Base-by-base conservation (phyloP, 441 rosid species). In the Melastoma candidum region DNA sequence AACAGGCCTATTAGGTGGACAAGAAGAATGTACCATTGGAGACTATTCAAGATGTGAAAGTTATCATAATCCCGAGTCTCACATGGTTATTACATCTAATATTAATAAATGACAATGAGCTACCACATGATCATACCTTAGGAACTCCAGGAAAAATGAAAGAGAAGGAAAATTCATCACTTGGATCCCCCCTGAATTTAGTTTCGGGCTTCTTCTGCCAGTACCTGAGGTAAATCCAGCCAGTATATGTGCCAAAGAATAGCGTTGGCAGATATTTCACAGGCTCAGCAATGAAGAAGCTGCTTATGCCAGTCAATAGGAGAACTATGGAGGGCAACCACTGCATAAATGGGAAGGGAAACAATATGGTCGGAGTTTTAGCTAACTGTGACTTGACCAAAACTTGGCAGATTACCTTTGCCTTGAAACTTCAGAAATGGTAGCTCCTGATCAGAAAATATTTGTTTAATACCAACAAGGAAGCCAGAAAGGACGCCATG, bases 211-310 rank as follows among this genome's bases (percentile, higher is more conserved):
- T 89, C 74, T 69, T 81, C 68, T 89, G 99, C 25, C 82, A 64
- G 71, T 81, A 89, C 68, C 99, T 83, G 60, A 89, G 85, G 79
- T 89, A 93, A 68, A 93, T 66, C 97, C 99, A 93, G 53, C 97
- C 84, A 60, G 68, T 64, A 63, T 89, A 87, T 50, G 96, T 84
- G 53, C 99, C 99, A 65, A 86, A 84, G 72, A 93, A 77, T 56
- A 89, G 66, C 54, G 88, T 81, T 44, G 99, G 97, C 69, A 86
- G 97, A 57, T 89, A 86, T 27, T 80, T 64, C 45, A 80, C 81
- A 47, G 90, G 79, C 57, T 86, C 77, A 50, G 75, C 54, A 12
- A 78, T 83, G 63, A 93, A 87, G 79, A 86, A 84, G 79, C 99
- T 84, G 60, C 73, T 43, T 48, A 67, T 84, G 68, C 76, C 65